Base-by-base conservation (phyloP, 108 stramenopile genomes). In the Cylindrotheca closterium region DNA sequence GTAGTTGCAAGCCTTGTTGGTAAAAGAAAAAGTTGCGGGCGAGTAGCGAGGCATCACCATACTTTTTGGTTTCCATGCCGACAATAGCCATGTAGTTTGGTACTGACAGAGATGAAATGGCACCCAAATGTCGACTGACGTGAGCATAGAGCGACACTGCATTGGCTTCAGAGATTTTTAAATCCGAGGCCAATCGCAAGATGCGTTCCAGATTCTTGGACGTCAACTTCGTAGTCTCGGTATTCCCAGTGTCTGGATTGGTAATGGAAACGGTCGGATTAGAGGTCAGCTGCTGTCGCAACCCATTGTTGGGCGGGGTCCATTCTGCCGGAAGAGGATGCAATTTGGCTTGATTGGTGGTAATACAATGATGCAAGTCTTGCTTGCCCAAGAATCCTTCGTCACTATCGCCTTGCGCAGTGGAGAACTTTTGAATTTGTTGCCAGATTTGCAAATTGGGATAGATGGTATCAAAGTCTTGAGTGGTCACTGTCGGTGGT, bases 121-220 rank as follows among this genome's bases (percentile, higher is more conserved):
- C 42, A 34, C 54, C 62, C 3, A 46, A 30, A 48, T 65, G 58
- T 0, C 29, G 3, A 0, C 64, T 30, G 17, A 80, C 80, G 34
- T 78, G 68, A 0, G 69, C 82, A 55, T 73, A 86, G 54, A 91
- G 65, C 24, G 69, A 45, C 17, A 83, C 42, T 5, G 78, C 84
- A 21, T 87, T 70, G 18, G 55, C 60, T 31, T 83, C 81, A 26
- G 72, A 60, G 12, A 91, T 58, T 26, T 77, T 63, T 51, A 91
- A 65, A 45, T 87, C 89, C 3, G 82, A 65, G 7, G 84, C 47
- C 15, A 91, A 63, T 23, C 51, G 58, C 19, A 79, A 19, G 19
- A 91, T 63, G 21, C 83, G 73, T 24, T 65, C 21, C 15, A 82
- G 57, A 5, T 83, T 80, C 24, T 60, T 55, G 18, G 77, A 66